These are phyloP conservation scores for Aspergillus brunneoviolaceus DNA, from an alignment of 2,329 filamentous ascomycete genomes.

Conservation along the genomic window DNA sequence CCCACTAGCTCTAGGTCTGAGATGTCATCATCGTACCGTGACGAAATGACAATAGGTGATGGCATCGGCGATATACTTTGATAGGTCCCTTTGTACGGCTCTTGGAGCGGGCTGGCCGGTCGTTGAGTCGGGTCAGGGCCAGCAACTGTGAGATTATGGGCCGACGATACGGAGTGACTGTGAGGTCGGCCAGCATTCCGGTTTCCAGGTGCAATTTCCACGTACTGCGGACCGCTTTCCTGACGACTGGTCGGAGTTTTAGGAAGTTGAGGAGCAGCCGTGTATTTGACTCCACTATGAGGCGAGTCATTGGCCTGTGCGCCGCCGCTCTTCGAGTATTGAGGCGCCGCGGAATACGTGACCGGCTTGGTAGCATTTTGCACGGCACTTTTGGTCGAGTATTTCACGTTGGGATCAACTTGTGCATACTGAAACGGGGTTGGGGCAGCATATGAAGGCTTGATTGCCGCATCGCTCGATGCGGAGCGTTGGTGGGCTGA, in stretches of 20 bases:
- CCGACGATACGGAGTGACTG: slow-evolving; percentile 40
- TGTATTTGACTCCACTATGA: slow-evolving; percentile 13
- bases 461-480: slow-evolving; percentile 27
- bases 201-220: slow-evolving; percentile 36
- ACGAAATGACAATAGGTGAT: slow-evolving; percentile 66
- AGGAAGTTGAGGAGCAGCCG: slow-evolving; percentile 20
- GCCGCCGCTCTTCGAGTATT: slow-evolving; percentile 24
- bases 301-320: slow-evolving; percentile 11
- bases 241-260: slow-evolving; percentile 24
- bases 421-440: slow-evolving; percentile 41
- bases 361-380: slow-evolving; percentile 23
- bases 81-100: slow-evolving; percentile 91
- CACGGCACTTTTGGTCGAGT: slow-evolving; percentile 31
- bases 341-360: slow-evolving; percentile 25
- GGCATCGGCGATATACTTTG: slow-evolving; percentile 95
- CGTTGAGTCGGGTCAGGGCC: slow-evolving; percentile 47
- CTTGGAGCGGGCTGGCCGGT: slow-evolving; percentile 79
- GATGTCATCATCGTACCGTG: slow-evolving; percentile 55
- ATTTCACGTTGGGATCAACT: slow-evolving; percentile 41
- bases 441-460: slow-evolving; percentile 32
- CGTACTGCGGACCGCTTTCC: slow-evolving; percentile 30
- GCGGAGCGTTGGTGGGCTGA: slow-evolving; percentile 33
- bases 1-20: slow-evolving; percentile 51
- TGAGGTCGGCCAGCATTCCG: slow-evolving; percentile 27
- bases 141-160: slow-evolving; percentile 39